These are phyloP conservation scores for Xylariaceae sp. DNA, from an alignment of 2,329 filamentous ascomycete species.

Conservation along the genomic window DNA sequence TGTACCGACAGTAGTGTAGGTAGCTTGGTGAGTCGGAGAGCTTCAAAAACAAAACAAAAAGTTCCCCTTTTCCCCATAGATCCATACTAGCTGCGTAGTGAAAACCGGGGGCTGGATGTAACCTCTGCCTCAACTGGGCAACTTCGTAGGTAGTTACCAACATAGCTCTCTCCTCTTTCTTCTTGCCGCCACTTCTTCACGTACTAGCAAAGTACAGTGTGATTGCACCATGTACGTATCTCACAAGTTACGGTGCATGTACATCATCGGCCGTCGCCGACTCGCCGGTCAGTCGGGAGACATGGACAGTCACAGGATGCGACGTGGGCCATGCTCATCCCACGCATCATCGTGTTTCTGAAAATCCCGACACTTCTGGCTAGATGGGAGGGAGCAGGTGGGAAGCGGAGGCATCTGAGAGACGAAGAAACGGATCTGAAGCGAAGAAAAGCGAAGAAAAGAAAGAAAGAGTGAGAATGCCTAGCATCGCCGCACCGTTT, in stretches of 20 bases:
- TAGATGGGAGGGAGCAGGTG: background rate
- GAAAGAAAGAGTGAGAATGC: conserved; percentile 17
- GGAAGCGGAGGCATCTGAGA: background rate
- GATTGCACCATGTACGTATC: too few relatives aligned
- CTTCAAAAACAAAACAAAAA: background rate
- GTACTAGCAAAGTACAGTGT: too few relatives aligned
- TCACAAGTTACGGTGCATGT: too few relatives aligned
- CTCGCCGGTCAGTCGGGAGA: too few relatives aligned
- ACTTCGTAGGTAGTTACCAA: background rate
- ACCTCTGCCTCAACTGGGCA: background rate
- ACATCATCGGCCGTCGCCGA: too few relatives aligned
- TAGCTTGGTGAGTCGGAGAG: background rate
- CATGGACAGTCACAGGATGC: background rate
- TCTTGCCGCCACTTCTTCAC: too few relatives aligned
- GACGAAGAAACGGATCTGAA: background rate
- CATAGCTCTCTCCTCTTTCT: background rate
- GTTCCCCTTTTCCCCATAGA: background rate
- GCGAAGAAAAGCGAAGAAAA: background rate
- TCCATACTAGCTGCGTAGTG: background rate
- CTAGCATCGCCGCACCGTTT: conserved; percentile 24
- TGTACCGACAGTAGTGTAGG: too few relatives aligned
- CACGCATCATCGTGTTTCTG: background rate
- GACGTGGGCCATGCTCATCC: background rate
- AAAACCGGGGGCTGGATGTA: conserved; percentile 8
- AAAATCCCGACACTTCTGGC: background rate